phyloP scores from a whole-genome alignment of 129 eudicot species.

The Flaveria sonorensis region DNA sequence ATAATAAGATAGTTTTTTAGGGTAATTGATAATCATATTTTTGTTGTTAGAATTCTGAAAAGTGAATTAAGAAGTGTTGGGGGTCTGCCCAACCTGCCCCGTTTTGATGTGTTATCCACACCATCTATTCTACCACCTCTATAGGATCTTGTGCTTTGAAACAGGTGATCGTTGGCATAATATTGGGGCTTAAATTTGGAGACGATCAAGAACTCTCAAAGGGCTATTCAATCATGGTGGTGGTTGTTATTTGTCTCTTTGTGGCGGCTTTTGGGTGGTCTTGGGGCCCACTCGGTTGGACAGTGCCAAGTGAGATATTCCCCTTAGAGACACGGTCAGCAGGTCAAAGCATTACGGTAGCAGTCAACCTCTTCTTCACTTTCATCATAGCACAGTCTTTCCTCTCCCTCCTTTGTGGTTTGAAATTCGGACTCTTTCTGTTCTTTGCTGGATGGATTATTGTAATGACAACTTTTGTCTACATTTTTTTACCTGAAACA shows the following conservation, averaged over 20 bases:
- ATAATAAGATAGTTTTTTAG: not conserved
- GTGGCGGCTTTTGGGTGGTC: constrained; percentile 95
- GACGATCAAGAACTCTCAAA: constrained; percentile 56
- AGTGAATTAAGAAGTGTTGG: not conserved
- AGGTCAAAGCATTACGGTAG: constrained; percentile 94
- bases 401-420: constrained; percentile 75
- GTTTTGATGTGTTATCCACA: not conserved
- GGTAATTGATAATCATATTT: not conserved
- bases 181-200: constrained; percentile 74
- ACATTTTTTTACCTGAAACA: constrained; percentile 83
- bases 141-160: constrained; percentile 13
- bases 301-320: constrained; percentile 94
- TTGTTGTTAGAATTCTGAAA: too few species aligned
- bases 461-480: constrained; percentile 76
- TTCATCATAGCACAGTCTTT: constrained; percentile 81
- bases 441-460: constrained; percentile 81
- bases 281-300: constrained; percentile 99
- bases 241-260: constrained; percentile 79
- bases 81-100: not conserved
- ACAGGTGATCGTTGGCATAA: constrained; percentile 76
- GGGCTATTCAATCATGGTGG: constrained; percentile 59
- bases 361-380: constrained; percentile 86
- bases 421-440: constrained; percentile 78
- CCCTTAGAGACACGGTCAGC: constrained; percentile 90
- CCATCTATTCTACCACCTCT: not conserved